Base-by-base conservation (phyloP, 2,329 filamentous ascomycete genomes). In the Hyphodiscus sp. region DNA sequence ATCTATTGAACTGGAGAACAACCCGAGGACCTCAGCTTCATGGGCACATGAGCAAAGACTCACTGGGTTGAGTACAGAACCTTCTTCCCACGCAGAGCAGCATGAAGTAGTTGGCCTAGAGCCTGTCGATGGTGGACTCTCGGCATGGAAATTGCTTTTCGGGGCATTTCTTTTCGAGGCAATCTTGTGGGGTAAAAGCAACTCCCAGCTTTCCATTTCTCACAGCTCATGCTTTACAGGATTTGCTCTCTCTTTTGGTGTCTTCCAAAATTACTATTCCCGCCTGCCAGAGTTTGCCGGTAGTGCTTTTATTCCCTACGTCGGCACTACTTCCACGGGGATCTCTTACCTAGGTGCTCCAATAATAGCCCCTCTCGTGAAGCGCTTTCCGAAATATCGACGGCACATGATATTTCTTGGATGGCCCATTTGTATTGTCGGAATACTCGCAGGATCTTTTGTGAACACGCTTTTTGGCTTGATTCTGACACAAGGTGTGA, bases 231-330 rank as follows among this genome's bases (percentile, higher is more conserved):
- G n/a, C 10, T 29, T 11, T 23, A 20, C 26, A 86, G 83, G 84
- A 1, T 87, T 88, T 53, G 80, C 83, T 0, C 83, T 83, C 52
- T 76, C 82, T 0, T 89, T 84, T 65, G 86, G 85, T 44, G 76
- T 89, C 20, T 88, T 89, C 63, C 83, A 88, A 60, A 76, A 84
- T 49, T 85, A 86, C 67, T 89, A 89, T 66, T 77, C 74, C 38
- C 77, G 73, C 1, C 75, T 83, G 54, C 74, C 74, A 4, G 78
- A 80, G 1, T 88, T 88, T 52, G 69, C 70, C 2, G 75, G 44
- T 13, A 55, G 51, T 38, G 71, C 74, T 26, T 71, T 75, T 44
- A 81, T 87, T 48, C 76, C 83, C 29, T 73, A 82, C 15, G 81
- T 89, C 51, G 85, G 85, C 0, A 87, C 83, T 1, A 50, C 58